These are phyloP conservation scores for Sarcomyxa edulis DNA, from an alignment of 768 basidiomycete genomes.

Conservation along the genomic window DNA sequence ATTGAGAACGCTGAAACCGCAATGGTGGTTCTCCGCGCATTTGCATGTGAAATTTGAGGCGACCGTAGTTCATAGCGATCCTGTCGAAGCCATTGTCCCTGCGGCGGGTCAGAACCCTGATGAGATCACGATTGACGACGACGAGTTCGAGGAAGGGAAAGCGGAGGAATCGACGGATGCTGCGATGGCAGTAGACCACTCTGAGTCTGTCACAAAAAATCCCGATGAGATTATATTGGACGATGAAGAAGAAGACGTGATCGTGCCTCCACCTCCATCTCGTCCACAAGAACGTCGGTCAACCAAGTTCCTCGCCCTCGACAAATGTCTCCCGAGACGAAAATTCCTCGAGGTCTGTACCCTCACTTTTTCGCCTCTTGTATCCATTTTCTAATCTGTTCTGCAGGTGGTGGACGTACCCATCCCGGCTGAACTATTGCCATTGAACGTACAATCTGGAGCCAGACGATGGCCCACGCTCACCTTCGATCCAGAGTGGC, in stretches of 20 bases:
- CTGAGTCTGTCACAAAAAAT: constrained; percentile 18
- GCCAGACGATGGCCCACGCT: constrained; percentile 29
- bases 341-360: constrained; percentile 72
- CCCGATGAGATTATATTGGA: constrained; percentile 49
- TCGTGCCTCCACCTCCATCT: constrained; percentile 25
- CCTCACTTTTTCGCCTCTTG: not conserved
- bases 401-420: constrained; percentile 69
- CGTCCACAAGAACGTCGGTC: constrained; percentile 16
- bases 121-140: constrained; percentile 42
- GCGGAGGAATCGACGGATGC: constrained; percentile 2
- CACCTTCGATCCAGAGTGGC: constrained; percentile 86
- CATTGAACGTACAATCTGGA: constrained; percentile 7
- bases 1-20: constrained; percentile 63
- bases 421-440: no score
- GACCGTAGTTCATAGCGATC: constrained; percentile 37
- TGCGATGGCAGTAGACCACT: not conserved
- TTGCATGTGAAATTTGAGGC: constrained; percentile 87
- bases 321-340: constrained; percentile 77
- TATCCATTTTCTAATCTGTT: not conserved
- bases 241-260: constrained; percentile 40
- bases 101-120: constrained; percentile 34
- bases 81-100: not conserved
- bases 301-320: constrained; percentile 85
- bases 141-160: constrained; percentile 22
- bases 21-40: constrained; percentile 93